Evolutionary conservation across 805 yeast species (phyloP).

Genomic region (Candida railenensis): DNA sequence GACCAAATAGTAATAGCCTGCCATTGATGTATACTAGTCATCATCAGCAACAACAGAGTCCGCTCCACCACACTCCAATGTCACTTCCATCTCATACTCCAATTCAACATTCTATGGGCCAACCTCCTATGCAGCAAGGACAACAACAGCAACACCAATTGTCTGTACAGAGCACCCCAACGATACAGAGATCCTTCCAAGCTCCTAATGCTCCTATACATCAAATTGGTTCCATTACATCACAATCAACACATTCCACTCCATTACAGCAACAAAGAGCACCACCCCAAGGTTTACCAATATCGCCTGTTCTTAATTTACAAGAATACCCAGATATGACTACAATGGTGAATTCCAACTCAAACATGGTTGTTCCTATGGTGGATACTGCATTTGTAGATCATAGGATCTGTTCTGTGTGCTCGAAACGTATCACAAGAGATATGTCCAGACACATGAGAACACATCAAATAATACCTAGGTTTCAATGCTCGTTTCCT

Average conservation of each 20-base stretch:
- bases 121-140: background rate
- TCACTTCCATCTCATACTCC: slow-evolving; percentile 3
- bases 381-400: slow-evolving; percentile 42
- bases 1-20: background rate
- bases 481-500: slow-evolving; percentile 61
- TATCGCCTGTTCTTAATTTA: slow-evolving; percentile 5
- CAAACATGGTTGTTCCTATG: slow-evolving; percentile 29
- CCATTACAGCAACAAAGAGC: background rate
- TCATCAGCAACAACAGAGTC: slow-evolving; percentile 1
- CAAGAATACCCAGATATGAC: slow-evolving; percentile 38
- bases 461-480: slow-evolving; percentile 55
- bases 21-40: slow-evolving; percentile 1
- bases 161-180: background rate
- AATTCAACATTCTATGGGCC: slow-evolving; percentile 1
- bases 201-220: background rate
- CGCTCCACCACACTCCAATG: slow-evolving; percentile 3
- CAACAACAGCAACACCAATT: background rate
- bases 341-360: slow-evolving; percentile 35
- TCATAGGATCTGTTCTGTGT: slow-evolving; percentile 45
- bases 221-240: background rate
- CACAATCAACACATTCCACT: background rate
- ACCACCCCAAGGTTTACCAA: background rate
- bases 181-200: background rate
- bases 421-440: slow-evolving; percentile 54
- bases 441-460: slow-evolving; percentile 64